Conservation (phyloP, 2,329 filamentous ascomycete species). For the Colletotrichum tofieldiae region DNA sequence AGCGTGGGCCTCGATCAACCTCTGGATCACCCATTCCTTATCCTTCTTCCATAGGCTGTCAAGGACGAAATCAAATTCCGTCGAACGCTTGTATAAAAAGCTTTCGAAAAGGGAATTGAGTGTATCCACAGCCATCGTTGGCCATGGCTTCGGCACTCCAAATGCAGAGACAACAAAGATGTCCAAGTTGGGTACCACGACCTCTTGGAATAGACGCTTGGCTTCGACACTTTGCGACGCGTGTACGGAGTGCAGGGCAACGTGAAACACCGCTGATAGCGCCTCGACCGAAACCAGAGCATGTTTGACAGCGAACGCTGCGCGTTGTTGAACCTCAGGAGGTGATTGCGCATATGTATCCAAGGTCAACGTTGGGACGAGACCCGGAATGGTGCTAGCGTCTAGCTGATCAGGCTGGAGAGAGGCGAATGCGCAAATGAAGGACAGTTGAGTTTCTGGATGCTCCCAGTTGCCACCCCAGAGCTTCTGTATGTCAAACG, state of each 20-base stretch:
- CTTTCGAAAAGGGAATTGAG: slow-evolving; percentile 84
- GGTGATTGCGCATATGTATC: slow-evolving; percentile 69
- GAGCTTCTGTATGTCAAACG: slow-evolving; percentile 87
- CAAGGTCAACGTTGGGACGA: slow-evolving; percentile 82
- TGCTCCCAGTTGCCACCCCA: slow-evolving; percentile 95
- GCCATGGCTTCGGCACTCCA: slow-evolving; percentile 84
- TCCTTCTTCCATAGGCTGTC: slow-evolving; percentile 94
- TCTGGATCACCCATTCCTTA: slow-evolving; percentile 85
- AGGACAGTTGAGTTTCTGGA: slow-evolving; percentile 91
- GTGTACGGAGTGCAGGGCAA: slow-evolving; percentile 73
- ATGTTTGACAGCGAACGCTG: slow-evolving; percentile 80
- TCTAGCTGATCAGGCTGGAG: slow-evolving; percentile 84
- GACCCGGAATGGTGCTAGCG: slow-evolving; percentile 85
- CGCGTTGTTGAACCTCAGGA: slow-evolving; percentile 66
- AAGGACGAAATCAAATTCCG: slow-evolving; percentile 89
- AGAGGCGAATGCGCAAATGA: slow-evolving; percentile 88
- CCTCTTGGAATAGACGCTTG: slow-evolving; percentile 76
- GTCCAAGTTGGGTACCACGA: slow-evolving; percentile 81
- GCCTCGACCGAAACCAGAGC: slow-evolving; percentile 92
- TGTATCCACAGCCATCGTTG: slow-evolving; percentile 80
- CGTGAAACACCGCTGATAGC: slow-evolving; percentile 78
- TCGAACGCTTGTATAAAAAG: slow-evolving; percentile 84
- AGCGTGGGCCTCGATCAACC: slow-evolving; percentile 85
- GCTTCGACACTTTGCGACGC: slow-evolving; percentile 76
- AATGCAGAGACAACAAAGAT: slow-evolving; percentile 86